Percentiles rank a stretch among this genome's conserved stretches.
phyloP scores from a whole-genome alignment of 1,284 basidiomycete species.

The Moniliella sp. region DNA sequence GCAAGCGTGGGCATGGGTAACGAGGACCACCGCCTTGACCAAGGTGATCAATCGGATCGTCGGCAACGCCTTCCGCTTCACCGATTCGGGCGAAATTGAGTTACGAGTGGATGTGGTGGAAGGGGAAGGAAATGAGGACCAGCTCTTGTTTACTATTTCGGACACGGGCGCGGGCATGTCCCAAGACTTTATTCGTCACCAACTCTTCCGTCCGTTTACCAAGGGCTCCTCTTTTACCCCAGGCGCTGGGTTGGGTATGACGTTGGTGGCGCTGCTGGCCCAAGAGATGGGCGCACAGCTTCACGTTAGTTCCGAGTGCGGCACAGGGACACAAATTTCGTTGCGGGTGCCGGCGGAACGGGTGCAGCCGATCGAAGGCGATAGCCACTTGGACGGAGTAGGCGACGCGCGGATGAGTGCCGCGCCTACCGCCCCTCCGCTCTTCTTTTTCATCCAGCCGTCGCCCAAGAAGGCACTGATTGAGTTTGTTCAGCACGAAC shows the following conservation, averaged over 20 bases:
- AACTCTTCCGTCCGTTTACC: conserved; percentile 11
- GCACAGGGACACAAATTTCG: conserved; percentile 11
- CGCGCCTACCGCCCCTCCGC: no score
- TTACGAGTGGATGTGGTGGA: conserved; percentile 3
- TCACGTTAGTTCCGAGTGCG: conserved; percentile 9
- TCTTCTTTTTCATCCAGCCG: no score
- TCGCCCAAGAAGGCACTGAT: no score
- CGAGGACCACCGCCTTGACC: conserved; percentile 5
- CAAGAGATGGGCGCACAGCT: conserved; percentile 12
- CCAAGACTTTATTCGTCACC: conserved; percentile 8
- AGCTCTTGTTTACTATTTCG: conserved; percentile 2
- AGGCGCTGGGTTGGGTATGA: conserved; percentile 16
- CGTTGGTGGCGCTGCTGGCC: conserved; percentile 12
- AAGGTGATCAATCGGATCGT: conserved; percentile 17
- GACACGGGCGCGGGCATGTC: conserved; percentile 12
- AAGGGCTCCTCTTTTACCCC: conserved; percentile 14
- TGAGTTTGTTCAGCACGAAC: neutral
- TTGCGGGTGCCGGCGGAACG: conserved; percentile 8
- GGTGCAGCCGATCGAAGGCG: neutral
- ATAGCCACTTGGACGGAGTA: neutral
- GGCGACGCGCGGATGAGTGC: neutral
- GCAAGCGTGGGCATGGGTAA: conserved; percentile 6
- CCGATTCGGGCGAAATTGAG: conserved; percentile 9
- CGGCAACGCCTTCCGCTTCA: conserved; percentile 14
- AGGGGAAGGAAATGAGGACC: neutral